A percentile compares a stretch with the other conserved stretches of the same genome.
Evolutionary conservation across 192 early-diverging fungal species (phyloP).

Genomic region (Chytriomyces confervae): DNA sequence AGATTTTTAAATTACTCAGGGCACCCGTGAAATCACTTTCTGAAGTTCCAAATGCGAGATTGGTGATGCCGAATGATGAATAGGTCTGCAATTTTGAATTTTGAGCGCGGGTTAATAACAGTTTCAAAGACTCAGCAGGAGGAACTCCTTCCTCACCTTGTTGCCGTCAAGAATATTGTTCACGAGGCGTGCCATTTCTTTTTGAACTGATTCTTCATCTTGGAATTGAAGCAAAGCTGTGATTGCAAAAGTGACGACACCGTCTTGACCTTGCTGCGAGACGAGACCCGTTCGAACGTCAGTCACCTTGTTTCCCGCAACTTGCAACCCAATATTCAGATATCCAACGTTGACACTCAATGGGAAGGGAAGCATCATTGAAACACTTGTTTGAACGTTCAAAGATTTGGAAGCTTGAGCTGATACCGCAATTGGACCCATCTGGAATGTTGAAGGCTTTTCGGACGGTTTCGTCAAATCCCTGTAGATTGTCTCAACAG

Average conservation of each 20-base stretch:
- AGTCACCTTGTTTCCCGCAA: conserved; percentile 30
- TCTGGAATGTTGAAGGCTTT: background rate
- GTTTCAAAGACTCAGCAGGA: background rate
- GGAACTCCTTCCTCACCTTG: background rate
- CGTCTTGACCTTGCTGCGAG: background rate
- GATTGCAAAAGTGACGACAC: background rate
- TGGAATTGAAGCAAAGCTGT: background rate
- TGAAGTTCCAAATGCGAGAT: too few species aligned
- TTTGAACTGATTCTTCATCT: background rate
- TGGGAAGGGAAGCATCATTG: conserved; percentile 35
- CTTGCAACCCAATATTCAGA: conserved; percentile 21
- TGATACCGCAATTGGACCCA: conserved; percentile 24
- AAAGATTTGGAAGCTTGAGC: conserved; percentile 37
- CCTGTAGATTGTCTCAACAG: background rate
- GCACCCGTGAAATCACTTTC: too few species aligned
- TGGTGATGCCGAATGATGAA: too few species aligned
- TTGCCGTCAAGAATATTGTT: background rate
- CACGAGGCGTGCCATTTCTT: background rate
- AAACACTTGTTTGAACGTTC: conserved; percentile 32
- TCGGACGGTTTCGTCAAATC: background rate
- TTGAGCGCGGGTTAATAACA: too few species aligned
- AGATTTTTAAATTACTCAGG: too few species aligned
- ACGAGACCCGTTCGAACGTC: conserved; percentile 17
- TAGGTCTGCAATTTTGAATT: too few species aligned
- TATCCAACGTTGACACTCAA: conserved; percentile 39